These are phyloP conservation scores for Candida dajiaensis DNA, from an alignment of 805 yeast genomes.

Conservation along the genomic window DNA sequence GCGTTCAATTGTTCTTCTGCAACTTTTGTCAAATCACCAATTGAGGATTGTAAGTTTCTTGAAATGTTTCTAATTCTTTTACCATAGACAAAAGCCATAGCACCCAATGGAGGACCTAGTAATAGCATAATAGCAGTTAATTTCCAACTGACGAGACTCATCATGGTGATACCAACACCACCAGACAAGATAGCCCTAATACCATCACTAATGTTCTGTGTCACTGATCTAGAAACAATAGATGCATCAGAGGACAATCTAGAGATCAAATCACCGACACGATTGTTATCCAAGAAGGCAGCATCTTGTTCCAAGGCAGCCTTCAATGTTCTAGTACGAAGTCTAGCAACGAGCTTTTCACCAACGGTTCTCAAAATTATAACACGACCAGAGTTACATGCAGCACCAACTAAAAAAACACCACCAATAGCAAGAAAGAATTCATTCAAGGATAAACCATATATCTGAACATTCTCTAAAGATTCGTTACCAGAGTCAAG, in stretches of 20 bases:
- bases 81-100: conserved; percentile 81
- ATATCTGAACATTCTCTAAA: conserved; percentile 31
- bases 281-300: conserved; percentile 80
- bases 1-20: conserved; percentile 89
- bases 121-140: conserved; percentile 76
- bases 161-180: conserved; percentile 82
- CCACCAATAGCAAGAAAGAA: conserved; percentile 59
- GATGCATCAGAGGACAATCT: conserved; percentile 85
- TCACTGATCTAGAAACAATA: conserved; percentile 76
- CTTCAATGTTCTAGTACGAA: conserved; percentile 70
- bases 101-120: conserved; percentile 76
- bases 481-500: conserved; percentile 46
- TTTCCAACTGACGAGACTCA: conserved; percentile 80
- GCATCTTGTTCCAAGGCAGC: conserved; percentile 82
- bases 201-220: conserved; percentile 92
- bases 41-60: conserved; percentile 70
- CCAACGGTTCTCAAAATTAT: conserved; percentile 72
- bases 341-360: conserved; percentile 78
- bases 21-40: conserved; percentile 82
- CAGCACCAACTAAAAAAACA: conserved; percentile 66
- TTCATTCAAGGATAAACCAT: conserved; percentile 55
- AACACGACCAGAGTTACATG: conserved; percentile 79
- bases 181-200: conserved; percentile 78
- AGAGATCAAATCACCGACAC: conserved; percentile 89
- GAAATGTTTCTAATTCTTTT: conserved; percentile 68